Conservation (phyloP, 2,329 filamentous ascomycete genomes). For the Epichloe coenophiala region DNA sequence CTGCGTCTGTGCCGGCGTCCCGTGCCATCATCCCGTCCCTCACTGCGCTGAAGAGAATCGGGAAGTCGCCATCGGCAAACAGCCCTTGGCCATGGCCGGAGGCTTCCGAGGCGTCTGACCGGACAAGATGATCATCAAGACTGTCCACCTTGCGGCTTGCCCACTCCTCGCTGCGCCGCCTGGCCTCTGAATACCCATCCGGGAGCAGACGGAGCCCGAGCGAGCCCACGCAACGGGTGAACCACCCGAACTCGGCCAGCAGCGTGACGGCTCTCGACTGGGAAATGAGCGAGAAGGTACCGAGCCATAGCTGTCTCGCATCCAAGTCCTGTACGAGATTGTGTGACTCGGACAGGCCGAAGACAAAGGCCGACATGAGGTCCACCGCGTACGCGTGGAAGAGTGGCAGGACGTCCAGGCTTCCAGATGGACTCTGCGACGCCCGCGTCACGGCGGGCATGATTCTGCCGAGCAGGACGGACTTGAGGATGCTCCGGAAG, state of each 20-base stretch:
- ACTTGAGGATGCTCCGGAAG: neutral
- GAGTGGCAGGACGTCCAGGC: neutral
- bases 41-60: neutral
- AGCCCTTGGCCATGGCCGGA: neutral
- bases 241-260: neutral
- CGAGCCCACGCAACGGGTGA: neutral
- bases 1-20: neutral
- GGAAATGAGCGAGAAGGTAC: neutral
- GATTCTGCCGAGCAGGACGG: neutral
- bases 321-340: neutral
- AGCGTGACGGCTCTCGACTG: neutral
- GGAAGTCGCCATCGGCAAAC: neutral
- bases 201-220: neutral
- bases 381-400: neutral
- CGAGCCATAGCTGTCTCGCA: neutral
- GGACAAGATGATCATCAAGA: neutral
- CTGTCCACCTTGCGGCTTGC: neutral
- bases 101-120: no score
- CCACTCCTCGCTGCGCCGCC: neutral
- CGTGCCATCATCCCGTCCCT: neutral
- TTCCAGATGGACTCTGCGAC: neutral
- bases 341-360: neutral
- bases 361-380: neutral
- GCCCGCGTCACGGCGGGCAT: neutral
- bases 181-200: neutral